phyloP scores from a whole-genome alignment of 2,329 filamentous ascomycete species.

The Zasmidium cellare region DNA sequence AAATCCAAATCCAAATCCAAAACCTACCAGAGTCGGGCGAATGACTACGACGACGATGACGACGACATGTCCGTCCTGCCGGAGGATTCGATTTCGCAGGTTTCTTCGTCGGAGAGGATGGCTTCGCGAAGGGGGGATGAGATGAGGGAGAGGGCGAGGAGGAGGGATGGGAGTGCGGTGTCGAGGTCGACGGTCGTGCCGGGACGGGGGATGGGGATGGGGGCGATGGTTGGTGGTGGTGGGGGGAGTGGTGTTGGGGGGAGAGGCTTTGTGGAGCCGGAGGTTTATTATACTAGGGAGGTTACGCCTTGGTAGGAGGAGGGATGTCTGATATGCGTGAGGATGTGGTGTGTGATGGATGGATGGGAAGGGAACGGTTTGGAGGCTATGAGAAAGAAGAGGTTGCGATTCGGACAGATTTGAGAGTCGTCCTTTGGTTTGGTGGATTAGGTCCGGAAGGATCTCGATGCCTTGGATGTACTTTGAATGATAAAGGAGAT shows the following conservation, averaged over 20 bases:
- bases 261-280: neutral
- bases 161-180: slow-evolving; percentile 3
- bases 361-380: too few relatives aligned
- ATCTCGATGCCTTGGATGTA: too few relatives aligned
- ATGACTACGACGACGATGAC: slow-evolving; percentile 4
- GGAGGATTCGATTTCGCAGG: slow-evolving; percentile 20
- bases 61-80: too few relatives aligned
- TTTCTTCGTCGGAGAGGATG: slow-evolving; percentile 10
- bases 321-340: neutral
- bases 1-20: neutral
- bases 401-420: too few relatives aligned
- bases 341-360: too few relatives aligned
- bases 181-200: slow-evolving; percentile 1
- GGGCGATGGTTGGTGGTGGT: too few relatives aligned
- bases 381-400: too few relatives aligned
- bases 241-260: neutral
- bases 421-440: too few relatives aligned
- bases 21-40: neutral
- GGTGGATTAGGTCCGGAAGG: too few relatives aligned
- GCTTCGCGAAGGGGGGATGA: neutral
- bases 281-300: slow-evolving; percentile 8
- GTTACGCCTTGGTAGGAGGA: slow-evolving; percentile 9
- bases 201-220: neutral
- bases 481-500: too few relatives aligned
- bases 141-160: slow-evolving; percentile 5